Conservation (phyloP, 2,329 filamentous ascomycete genomes). For the Pleurostoma richardsiae region DNA sequence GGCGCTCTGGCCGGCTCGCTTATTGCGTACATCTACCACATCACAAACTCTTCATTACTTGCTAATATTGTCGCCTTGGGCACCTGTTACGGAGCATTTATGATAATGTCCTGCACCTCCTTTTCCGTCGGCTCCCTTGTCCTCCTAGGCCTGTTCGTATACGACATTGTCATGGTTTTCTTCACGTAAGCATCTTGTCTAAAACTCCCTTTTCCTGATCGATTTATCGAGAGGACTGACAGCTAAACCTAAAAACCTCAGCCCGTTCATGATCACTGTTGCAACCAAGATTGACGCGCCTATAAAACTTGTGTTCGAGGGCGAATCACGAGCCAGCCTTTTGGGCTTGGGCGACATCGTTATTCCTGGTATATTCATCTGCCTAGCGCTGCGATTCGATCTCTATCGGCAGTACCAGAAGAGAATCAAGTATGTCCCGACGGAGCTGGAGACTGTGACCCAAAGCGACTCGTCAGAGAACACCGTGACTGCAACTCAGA, state of each 20-base stretch:
- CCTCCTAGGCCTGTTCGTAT: constrained; percentile 78
- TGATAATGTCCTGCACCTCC: constrained; percentile 83
- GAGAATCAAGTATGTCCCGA: constrained; percentile 48
- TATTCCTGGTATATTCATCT: constrained; percentile 86
- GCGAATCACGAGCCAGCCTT: constrained; percentile 68
- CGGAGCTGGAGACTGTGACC: constrained; percentile 23
- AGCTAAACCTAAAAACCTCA: constrained; percentile 22
- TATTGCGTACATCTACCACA: constrained; percentile 61
- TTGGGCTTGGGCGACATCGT: constrained; percentile 93
- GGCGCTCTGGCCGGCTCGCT: constrained; percentile 49
- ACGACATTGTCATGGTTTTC: constrained; percentile 92
- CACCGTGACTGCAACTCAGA: constrained; percentile 26
- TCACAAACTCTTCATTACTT: constrained; percentile 51
- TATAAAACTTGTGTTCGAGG: constrained; percentile 78
- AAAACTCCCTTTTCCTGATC: neutral
- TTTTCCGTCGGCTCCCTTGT: constrained; percentile 78
- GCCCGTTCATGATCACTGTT: constrained; percentile 79
- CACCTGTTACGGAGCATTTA: constrained; percentile 77
- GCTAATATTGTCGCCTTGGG: constrained; percentile 85
- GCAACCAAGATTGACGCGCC: constrained; percentile 87
- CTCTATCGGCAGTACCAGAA: constrained; percentile 76
- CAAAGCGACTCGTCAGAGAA: constrained; percentile 22
- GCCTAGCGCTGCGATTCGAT: constrained; percentile 85
- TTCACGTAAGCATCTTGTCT: constrained; percentile 57
- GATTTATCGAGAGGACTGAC: neutral